These are phyloP conservation scores for Coriolopsis trogii DNA, from an alignment of 1,284 basidiomycete genomes.

Conservation along the genomic window DNA sequence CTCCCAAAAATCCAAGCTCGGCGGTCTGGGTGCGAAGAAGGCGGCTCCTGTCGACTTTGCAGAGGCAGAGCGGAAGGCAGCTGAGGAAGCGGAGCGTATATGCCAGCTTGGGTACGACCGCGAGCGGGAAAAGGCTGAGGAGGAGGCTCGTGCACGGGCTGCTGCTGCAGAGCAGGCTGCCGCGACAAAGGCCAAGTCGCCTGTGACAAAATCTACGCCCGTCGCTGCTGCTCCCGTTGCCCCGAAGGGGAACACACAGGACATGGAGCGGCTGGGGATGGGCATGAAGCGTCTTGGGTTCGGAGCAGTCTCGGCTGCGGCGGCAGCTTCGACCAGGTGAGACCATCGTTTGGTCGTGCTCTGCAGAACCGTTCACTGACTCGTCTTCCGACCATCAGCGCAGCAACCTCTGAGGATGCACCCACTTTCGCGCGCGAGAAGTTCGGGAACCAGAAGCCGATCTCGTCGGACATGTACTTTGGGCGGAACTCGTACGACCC, in stretches of 20 bases:
- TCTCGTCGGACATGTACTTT: constrained; percentile 99
- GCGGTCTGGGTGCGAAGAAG: constrained; percentile 88
- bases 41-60: constrained; percentile 86
- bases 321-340: constrained; percentile 53
- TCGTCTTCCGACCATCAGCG: background rate
- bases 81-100: constrained; percentile 88
- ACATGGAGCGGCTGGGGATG: constrained; percentile 72
- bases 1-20: constrained; percentile 71
- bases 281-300: constrained; percentile 89
- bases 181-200: constrained; percentile 30
- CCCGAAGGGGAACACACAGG: constrained; percentile 44
- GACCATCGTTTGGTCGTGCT: constrained; percentile 30
- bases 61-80: constrained; percentile 85
- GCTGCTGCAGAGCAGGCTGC: constrained; percentile 53
- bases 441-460: constrained; percentile 92
- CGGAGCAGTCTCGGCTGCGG: constrained; percentile 71
- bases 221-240: constrained; percentile 19
- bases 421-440: constrained; percentile 86
- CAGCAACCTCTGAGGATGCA: constrained; percentile 57
- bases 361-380: constrained; percentile 7
- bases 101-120: constrained; percentile 90
- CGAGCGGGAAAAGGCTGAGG: constrained; percentile 72
- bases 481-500: constrained; percentile 90
- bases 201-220: constrained; percentile 31
- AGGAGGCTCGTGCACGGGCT: constrained; percentile 62